Base-by-base conservation (phyloP, 257 asterid species). In the Solanum microdontum region DNA sequence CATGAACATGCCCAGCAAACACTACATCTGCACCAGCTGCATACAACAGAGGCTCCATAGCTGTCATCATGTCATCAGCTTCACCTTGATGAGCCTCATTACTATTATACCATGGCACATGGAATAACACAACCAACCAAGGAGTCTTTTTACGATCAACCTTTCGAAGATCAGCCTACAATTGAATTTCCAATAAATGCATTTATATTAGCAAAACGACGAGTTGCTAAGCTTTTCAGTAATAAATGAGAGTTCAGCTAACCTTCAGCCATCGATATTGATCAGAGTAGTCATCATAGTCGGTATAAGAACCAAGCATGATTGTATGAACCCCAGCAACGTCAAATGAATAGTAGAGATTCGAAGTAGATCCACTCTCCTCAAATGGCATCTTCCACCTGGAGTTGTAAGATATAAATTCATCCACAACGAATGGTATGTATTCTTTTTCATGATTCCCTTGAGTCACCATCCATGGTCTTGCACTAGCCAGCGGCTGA, bases 401-500 rank as follows among this genome's bases (percentile, higher is more conserved):
- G 4, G 98, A 92, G 92, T 96, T 97, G 88, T 93, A 97, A 17
- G 99, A 90, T 51, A 86, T 82, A 87, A 97, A 97, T 19, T 91
- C 80, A 5, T 93, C 94, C 87, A 89, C 90, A 43, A 97, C 7
- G 9, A 94, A 37, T 2, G 92, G 98, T 79, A 97, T 90, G 26
- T 33, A 62, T 94, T 95, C 99, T 93, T 90, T 89, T 90, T 95
- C 98, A 76, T 94, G 99, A 91, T 97, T 96, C 86, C 99, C 99
- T 90, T 96, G 98, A 17, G 99, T 96, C 91, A 97, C 99, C 99
- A 97, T 97, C 99, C 99, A 97, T 4, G 99, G 99, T 45, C 97
- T 95, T 36, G 94, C 86, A 87, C 99, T 97, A 4, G 99, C 99
- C 76, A 96, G 95, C 5, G 98, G 99, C 93, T 97, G 95, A 87